A percentile compares a stretch with the other conserved stretches of the same genome.
These are phyloP conservation scores for Mrakia gelida DNA, from an alignment of 768 basidiomycete genomes.

Conservation along the genomic window DNA sequence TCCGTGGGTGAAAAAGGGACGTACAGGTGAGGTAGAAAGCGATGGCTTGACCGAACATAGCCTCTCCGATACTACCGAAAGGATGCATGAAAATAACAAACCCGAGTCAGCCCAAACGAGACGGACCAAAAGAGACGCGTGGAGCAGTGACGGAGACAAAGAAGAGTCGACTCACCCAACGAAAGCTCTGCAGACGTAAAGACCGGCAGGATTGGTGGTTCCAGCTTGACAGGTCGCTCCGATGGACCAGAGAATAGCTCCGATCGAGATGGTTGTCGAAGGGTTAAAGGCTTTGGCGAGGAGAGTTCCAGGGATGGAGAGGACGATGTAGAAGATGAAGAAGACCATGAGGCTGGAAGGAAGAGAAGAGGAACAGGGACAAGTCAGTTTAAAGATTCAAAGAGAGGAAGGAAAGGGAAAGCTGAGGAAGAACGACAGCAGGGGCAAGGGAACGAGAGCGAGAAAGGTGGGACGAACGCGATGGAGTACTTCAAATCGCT, in stretches of 20 bases:
- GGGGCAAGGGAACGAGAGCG: background rate
- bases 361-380: background rate
- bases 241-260: slow-evolving; percentile 47
- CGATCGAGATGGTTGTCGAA: slow-evolving; percentile 43
- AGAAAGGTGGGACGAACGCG: slow-evolving; percentile 37
- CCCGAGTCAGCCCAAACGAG: too few species aligned
- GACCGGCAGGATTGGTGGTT: slow-evolving; percentile 17
- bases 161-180: too few species aligned
- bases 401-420: too few species aligned
- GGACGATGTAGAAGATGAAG: slow-evolving; percentile 41
- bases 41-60: slow-evolving; percentile 34
- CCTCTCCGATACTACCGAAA: slow-evolving; percentile 41
- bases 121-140: too few species aligned
- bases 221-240: slow-evolving; percentile 46
- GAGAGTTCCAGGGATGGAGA: slow-evolving; percentile 47
- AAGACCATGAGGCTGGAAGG: background rate
- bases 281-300: slow-evolving; percentile 44
- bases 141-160: too few species aligned
- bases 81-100: too few species aligned
- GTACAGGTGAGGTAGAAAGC: slow-evolving; percentile 37
- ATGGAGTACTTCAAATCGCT: slow-evolving; percentile 44
- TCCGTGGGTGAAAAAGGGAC: too few species aligned
- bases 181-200: slow-evolving; percentile 7
- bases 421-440: too few species aligned
- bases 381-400: too few species aligned